phyloP scores from a whole-genome alignment of 2,329 filamentous ascomycete species.

The Xylariales sp. region DNA sequence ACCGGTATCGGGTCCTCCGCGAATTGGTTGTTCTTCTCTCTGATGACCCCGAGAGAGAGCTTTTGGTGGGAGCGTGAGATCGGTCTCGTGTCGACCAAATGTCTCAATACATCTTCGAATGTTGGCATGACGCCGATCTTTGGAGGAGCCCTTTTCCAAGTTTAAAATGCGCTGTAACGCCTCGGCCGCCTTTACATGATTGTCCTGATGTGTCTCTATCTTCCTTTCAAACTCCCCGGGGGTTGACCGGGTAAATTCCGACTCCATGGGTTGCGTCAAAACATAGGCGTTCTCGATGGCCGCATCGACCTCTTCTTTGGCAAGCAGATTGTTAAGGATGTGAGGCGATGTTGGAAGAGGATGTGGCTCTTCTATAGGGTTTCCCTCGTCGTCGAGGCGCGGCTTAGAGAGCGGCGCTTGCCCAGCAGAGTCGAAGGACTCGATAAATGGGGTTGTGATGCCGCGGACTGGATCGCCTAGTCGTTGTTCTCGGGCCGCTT shows the following conservation, averaged over 20 bases:
- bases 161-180: conserved; percentile 84
- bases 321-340: conserved; percentile 82
- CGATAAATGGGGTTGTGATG: conserved; percentile 81
- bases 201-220: conserved; percentile 59
- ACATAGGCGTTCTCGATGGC: conserved; percentile 75
- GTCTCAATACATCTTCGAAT: conserved; percentile 84
- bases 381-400: conserved; percentile 56
- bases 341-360: conserved; percentile 60
- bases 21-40: conserved; percentile 57
- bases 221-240: conserved; percentile 53
- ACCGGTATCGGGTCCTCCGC: conserved; percentile 92
- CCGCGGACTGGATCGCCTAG: conserved; percentile 85
- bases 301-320: conserved; percentile 71
- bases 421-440: conserved; percentile 78
- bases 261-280: conserved; percentile 69
- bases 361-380: conserved; percentile 54
- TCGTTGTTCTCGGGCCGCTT: conserved; percentile 70
- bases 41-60: conserved; percentile 59
- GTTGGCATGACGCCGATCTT: conserved; percentile 84
- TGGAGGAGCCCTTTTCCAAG: conserved; percentile 79
- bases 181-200: conserved; percentile 75
- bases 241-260: conserved; percentile 53
- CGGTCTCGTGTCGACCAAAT: conserved; percentile 93
- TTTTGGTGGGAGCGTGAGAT: conserved; percentile 73
- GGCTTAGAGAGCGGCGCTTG: conserved; percentile 56